Base-by-base conservation (phyloP, 345 rosid species). In the Pelargonium nanum region DNA sequence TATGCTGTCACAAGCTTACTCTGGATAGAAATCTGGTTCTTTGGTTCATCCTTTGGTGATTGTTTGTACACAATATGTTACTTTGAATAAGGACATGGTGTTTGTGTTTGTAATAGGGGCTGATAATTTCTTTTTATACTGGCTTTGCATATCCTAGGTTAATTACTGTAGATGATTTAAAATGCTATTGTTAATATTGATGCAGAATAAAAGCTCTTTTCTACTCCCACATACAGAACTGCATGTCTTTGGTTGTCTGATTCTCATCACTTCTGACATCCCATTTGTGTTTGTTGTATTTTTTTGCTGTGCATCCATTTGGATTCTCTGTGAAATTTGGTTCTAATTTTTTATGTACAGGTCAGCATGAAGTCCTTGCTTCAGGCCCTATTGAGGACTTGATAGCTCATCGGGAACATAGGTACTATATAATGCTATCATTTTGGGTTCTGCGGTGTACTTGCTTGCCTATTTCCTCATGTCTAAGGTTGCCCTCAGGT, bases 311-410 rank as follows among this genome's bases (percentile, higher is more conserved):
- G 48, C 15, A 40, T 40, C 48, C 15, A 40, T 9, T 40, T 40
- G 48, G 10, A 40, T 40, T 40, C 48, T 40, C 13, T 40, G 9
- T 40, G 48, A 40, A 7, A 40, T 40, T 40, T 40, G 5, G 0
- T 17, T 40, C 13, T 12, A 40, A 40, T 17, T 40, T 70, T 66
- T 48, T 57, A 50, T 45, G 30, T 58, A 63, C 80, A 93, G 99
- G 85, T 73, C 92, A 93, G 70, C 97, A 93, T 84, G 99, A 93
- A 79, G 88, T 84, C 81, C 96, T 93, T 69, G 97, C 96, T 26
- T 93, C 97, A 24, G 99, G 99, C 57, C 99, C 99, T 44, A 89
- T 93, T 67, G 99, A 93, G 79, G 99, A 93, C 69, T 78, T 93
- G 71, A 89, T 93, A 68, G 97, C 97, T 72, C 99, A 89, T 62